phyloP scores from a whole-genome alignment of 1,139 yeast species.

The Pichia norvegensis region DNA sequence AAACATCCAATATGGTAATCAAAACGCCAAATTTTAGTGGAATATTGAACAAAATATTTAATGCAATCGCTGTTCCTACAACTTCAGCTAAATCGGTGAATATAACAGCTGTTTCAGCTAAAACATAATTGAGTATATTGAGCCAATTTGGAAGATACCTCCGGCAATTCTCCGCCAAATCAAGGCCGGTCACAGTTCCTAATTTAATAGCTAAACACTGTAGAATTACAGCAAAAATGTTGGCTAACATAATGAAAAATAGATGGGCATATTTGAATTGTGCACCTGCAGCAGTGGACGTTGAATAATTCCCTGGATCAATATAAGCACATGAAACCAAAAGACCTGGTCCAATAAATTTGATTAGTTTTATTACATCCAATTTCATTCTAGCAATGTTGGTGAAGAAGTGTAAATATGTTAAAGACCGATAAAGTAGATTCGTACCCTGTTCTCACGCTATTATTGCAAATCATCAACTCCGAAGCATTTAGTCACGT shows the following conservation, averaged over 20 bases:
- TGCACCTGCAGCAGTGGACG: conserved; percentile 75
- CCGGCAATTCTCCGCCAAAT: conserved; percentile 69
- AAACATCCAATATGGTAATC: conserved; percentile 64
- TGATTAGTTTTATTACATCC: conserved; percentile 37
- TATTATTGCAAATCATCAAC: no score
- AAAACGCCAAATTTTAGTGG: conserved; percentile 63
- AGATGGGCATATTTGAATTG: conserved; percentile 58
- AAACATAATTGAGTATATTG: conserved; percentile 49
- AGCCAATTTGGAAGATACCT: conserved; percentile 50
- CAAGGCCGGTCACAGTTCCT: conserved; percentile 74
- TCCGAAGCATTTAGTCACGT: background rate
- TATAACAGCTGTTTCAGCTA: conserved; percentile 69
- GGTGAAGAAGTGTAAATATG: no score
- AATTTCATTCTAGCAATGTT: background rate
- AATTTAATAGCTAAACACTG: conserved; percentile 67
- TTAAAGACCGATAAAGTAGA: no score
- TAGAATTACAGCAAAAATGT: conserved; percentile 61
- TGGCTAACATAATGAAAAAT: conserved; percentile 56
- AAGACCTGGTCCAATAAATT: conserved; percentile 73
- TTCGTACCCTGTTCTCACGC: no score
- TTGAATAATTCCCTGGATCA: conserved; percentile 79
- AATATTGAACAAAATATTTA: conserved; percentile 59
- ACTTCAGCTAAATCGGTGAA: conserved; percentile 82
- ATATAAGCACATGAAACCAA: conserved; percentile 72
- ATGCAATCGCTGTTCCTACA: conserved; percentile 71